These are phyloP conservation scores for Prunella vulgaris DNA, from an alignment of 257 asterid species.

Conservation along the genomic window DNA sequence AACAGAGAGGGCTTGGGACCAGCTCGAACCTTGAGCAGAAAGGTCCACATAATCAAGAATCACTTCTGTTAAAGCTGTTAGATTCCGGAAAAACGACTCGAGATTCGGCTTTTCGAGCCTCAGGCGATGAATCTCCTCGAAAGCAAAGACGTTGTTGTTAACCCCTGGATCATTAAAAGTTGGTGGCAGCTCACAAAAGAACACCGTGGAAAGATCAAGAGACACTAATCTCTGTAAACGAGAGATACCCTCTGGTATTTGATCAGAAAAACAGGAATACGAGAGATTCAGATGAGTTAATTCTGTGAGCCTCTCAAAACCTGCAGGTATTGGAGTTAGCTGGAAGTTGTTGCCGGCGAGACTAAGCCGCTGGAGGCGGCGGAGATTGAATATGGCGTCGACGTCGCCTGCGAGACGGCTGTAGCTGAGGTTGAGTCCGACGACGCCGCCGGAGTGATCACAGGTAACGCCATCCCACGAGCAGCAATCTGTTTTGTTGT, in stretches of 20 bases:
- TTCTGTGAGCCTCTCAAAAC: conserved; percentile 19
- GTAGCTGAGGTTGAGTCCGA: conserved; percentile 32
- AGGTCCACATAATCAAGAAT: conserved; percentile 26
- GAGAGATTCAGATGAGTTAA: conserved; percentile 26
- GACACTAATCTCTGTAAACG: conserved; percentile 16
- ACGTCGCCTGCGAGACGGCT: conserved; percentile 18
- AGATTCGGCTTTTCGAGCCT: conserved; percentile 24
- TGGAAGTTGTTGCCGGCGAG: conserved; percentile 30
- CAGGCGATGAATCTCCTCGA: conserved; percentile 19
- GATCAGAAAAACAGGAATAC: conserved; percentile 25
- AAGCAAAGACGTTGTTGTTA: conserved; percentile 1
- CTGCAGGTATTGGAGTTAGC: conserved; percentile 24
- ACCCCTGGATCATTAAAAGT: conserved; percentile 19
- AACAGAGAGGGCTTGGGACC: conserved; percentile 29
- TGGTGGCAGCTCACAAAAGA: conserved; percentile 28
- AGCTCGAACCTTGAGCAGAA: conserved; percentile 29
- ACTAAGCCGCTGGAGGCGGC: conserved; percentile 20
- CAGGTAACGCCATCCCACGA: conserved; percentile 24
- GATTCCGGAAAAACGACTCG: conserved; percentile 11
- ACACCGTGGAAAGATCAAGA: conserved; percentile 21
- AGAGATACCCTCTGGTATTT: conserved; percentile 20
- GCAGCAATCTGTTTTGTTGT: conserved; percentile 23
- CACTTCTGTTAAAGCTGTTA: conserved; percentile 10
- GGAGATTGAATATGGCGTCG: conserved; percentile 23
- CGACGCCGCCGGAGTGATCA: conserved; percentile 8